Base-by-base conservation (phyloP, 306 rosid species). In the Gastrolobium villosum region DNA sequence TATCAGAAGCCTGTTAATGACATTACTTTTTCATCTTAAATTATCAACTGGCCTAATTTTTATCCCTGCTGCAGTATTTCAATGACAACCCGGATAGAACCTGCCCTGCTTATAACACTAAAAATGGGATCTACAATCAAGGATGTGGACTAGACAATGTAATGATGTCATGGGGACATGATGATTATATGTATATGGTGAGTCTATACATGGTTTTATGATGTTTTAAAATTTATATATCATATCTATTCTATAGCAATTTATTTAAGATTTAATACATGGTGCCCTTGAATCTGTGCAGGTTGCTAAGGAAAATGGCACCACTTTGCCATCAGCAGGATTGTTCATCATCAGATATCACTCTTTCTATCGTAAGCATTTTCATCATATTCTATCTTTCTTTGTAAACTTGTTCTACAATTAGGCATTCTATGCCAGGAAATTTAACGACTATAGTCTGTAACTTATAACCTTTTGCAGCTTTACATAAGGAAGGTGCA, bases 401-500 rank as follows among this genome's bases (percentile, higher is more conserved):
- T 28, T 0, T 35, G 4, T 7, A 10, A 54, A 15, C 48, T 34
- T 44, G 59, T 59, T 37, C 35, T 15, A 32, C 15, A 11, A 31
- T 15, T 39, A 52, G 34, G 5, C 36, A 40, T 45, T 70, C 3
- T 44, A 7, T 34, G 53, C 26, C 2, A 31, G 1, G 31, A 60
- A 70, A 41, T 32, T 9, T 31, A 72, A 52, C 4, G 26, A 41
- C 68, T 9, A 20, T 20, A 20, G 11, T 20, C 28, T 35, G 11
- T 2, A 28, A 74, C 26, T 2, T 64, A 26, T 80, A 31, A 45
- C 0, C 0, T 11, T 11, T 45, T 74, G 68, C 84, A 93, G 98
- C 95, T n/a, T 84, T 93, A 59, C 98, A 93, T 40, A 86, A 36
- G 59, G 82, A 88, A 39, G 90, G 79, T 32, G 95, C 90, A 37